Percentiles rank a stretch among this genome's conserved stretches.
Conservation (phyloP, 2,329 filamentous ascomycete species). For the Clonostachys rosea region DNA sequence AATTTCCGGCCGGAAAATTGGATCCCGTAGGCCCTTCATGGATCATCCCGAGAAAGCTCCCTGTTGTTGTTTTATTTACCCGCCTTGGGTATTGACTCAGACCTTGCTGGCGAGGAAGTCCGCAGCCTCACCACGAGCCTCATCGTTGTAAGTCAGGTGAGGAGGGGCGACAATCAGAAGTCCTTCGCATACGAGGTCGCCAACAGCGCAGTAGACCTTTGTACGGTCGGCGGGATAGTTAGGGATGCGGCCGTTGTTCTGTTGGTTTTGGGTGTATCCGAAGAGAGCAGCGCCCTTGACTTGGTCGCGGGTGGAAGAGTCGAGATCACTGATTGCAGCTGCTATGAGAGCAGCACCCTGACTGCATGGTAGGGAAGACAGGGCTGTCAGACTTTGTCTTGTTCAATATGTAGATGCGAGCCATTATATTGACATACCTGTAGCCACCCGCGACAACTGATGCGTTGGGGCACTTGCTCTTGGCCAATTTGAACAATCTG, state of each 20-base stretch:
- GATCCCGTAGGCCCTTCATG: too few relatives aligned
- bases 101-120: conserved; percentile 6
- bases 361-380: conserved; percentile 5
- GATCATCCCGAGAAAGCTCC: too few relatives aligned
- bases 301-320: conserved; percentile 19
- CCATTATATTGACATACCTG: conserved; percentile 7
- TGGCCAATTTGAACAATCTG: conserved; percentile 30
- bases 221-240: conserved; percentile 25
- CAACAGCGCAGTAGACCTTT: conserved; percentile 28
- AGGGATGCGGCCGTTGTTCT: conserved; percentile 30
- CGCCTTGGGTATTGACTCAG: neutral
- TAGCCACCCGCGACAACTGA: conserved; percentile 35
- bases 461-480: conserved; percentile 35
- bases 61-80: too few relatives aligned
- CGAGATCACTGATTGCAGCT: conserved; percentile 26
- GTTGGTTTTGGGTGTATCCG: conserved; percentile 36
- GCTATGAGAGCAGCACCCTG: conserved; percentile 38
- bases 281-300: conserved; percentile 29
- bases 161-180: conserved; percentile 24
- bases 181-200: conserved; percentile 29
- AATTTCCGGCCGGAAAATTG: too few relatives aligned
- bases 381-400: neutral
- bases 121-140: conserved; percentile 4
- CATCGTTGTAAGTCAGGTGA: conserved; percentile 20
- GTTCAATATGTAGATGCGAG: neutral